phyloP scores from a whole-genome alignment of 768 basidiomycete genomes.

The Podaxis carcinomalis region DNA sequence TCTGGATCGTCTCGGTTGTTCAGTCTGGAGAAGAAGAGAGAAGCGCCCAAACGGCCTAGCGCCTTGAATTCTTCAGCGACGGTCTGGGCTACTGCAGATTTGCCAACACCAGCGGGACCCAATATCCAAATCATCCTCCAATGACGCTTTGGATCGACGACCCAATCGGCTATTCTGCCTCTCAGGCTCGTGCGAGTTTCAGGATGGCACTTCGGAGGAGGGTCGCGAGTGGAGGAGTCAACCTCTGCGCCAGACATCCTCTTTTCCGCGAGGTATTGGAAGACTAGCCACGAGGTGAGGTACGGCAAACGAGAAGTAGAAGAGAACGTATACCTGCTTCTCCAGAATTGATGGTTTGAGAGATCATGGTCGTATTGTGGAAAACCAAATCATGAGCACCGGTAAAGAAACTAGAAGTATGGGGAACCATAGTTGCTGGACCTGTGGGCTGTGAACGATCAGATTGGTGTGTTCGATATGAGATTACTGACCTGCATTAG shows the following conservation, averaged over 20 bases:
- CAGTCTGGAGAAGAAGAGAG: neutral
- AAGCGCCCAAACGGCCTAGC: neutral
- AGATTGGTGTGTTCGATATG: no score
- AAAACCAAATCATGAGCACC: neutral
- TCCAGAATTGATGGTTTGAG: neutral
- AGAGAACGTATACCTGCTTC: neutral
- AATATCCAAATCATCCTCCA: neutral
- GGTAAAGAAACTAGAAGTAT: neutral
- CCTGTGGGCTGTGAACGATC: no score
- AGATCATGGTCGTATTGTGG: neutral
- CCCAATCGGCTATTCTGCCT: neutral
- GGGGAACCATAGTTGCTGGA: no score
- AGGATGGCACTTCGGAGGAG: neutral
- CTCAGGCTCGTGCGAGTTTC: neutral
- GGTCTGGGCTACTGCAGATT: neutral
- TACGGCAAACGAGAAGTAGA: no score
- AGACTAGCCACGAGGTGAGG: neutral
- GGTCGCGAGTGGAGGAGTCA: neutral
- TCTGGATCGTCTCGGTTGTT: neutral
- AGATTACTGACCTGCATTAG: no score
- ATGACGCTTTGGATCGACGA: neutral
- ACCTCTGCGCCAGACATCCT: neutral
- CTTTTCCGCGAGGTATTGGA: neutral
- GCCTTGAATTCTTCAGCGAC: neutral
- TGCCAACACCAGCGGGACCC: neutral